A percentile compares a stretch with the other conserved stretches of the same genome.
phyloP scores from a whole-genome alignment of 768 basidiomycete species.

The Leccinum longicurvipes region DNA sequence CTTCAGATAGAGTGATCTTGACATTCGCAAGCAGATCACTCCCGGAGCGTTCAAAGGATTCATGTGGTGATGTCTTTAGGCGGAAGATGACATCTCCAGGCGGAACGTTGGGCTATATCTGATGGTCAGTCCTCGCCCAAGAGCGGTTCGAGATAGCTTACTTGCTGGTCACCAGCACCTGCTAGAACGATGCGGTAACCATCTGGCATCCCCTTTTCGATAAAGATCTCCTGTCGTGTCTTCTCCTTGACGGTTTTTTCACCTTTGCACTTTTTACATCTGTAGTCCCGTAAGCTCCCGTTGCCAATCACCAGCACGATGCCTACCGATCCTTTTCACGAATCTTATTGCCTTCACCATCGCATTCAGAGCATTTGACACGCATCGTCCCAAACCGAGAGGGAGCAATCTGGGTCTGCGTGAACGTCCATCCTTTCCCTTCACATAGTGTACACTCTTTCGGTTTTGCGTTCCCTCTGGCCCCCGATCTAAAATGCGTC shows the following conservation, averaged over 20 bases:
- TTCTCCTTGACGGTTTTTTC: constrained; percentile 81
- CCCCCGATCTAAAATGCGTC: constrained; percentile 62
- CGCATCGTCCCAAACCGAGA: constrained; percentile 49
- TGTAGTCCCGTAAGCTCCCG: constrained; percentile 29
- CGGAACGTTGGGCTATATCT: constrained; percentile 71
- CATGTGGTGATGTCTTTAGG: constrained; percentile 63
- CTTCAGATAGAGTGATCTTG: constrained; percentile 89
- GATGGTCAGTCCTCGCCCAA: constrained; percentile 5
- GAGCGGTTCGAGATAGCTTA: constrained; percentile 29
- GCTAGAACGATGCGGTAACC: constrained; percentile 81
- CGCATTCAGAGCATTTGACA: constrained; percentile 64
- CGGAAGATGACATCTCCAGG: constrained; percentile 91
- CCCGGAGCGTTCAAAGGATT: constrained; percentile 80
- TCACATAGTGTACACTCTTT: constrained; percentile 79
- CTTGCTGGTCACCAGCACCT: constrained; percentile 92
- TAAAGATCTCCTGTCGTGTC: constrained; percentile 80
- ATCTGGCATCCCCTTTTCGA: constrained; percentile 85
- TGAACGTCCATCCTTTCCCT: constrained; percentile 74
- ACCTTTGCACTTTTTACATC: constrained; percentile 96
- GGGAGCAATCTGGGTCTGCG: constrained; percentile 52
- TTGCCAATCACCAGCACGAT: neutral
- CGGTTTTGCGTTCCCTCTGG: constrained; percentile 78
- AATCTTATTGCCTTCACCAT: constrained; percentile 64
- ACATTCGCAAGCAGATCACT: constrained; percentile 78
- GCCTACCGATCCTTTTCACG: constrained; percentile 81